Base-by-base conservation (phyloP, 148 eudicot genomes). In the Persicaria tinctoria region DNA sequence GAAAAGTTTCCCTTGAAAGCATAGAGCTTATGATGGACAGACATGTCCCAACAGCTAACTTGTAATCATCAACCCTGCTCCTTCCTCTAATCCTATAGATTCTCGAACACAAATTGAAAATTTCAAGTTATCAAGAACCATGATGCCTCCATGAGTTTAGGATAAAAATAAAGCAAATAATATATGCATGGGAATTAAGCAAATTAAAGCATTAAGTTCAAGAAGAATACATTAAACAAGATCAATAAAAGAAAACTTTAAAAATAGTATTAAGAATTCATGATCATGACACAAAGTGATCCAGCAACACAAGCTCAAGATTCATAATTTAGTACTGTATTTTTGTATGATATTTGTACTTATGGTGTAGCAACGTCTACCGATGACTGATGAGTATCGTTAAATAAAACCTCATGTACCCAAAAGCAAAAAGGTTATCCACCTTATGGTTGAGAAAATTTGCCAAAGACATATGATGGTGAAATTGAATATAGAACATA, bases 11-110 rank as follows among this genome's bases (percentile, higher is more conserved):
- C 62, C 80, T 84, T 80, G 82, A 77, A 66, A 90, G 38, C 72
- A 90, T 77, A 16, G 85, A 91, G 76, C 75, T 79, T 70, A 94
- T 80, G 50, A 94, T 90, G 57, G 97, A 97, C 76, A 91, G 80
- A 84, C 97, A 91, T 45, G 96, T 96, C 82, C 90, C 89, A 17
- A 97, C 97, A 81, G 92, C 88, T 68, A 90, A 82, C 77, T 76
- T 66, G 84, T 72, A 94, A 80, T 91, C 97, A 62, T 86, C 75
- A 53, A 82, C 72, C 59, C 74, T 83, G 82, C 97, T 89, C 69
- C 76, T 85, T 46, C 96, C 96, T 69, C 87, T 86, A 75, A 84
- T 87, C 97, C 98, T 89, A 84, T 46, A 63, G 27, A 6, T 9
- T 63, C 68, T 45, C 20, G 16, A 63, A 27, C 32, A 32, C 10